Conservation (phyloP, 257 asterid genomes). For the Solanum bulbocastanum region DNA sequence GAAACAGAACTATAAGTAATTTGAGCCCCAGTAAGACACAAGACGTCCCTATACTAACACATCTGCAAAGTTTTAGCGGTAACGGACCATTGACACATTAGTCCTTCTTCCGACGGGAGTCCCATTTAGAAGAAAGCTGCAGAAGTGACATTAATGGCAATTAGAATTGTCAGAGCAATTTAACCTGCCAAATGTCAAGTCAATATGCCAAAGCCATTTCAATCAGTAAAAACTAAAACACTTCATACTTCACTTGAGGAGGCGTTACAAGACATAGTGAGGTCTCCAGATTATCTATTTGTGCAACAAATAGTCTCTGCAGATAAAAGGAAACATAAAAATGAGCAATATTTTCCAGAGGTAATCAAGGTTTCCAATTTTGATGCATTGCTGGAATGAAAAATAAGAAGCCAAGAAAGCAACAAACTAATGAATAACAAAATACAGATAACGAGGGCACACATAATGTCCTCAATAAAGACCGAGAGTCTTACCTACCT, state of each 20-base stretch:
- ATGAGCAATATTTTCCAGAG: not conserved
- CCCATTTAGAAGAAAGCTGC: conserved; percentile 90
- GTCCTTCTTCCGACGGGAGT: conserved; percentile 68
- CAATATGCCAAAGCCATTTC: not conserved
- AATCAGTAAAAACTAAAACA: not conserved
- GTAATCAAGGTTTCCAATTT: not conserved
- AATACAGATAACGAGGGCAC: not conserved
- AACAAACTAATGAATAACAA: not conserved
- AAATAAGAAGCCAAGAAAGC: not conserved
- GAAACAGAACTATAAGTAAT: not conserved
- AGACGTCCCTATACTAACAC: not conserved
- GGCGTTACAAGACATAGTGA: conserved; percentile 82
- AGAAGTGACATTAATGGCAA: conserved; percentile 11
- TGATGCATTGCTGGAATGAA: not conserved
- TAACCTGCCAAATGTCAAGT: not conserved
- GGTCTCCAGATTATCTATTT: conserved; percentile 55
- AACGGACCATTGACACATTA: conserved; percentile 44
- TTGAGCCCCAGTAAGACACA: not conserved
- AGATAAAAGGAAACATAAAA: conserved; percentile 9
- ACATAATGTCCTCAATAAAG: not conserved
- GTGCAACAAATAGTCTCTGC: conserved; percentile 78
- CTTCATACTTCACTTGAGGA: conserved; percentile 60
- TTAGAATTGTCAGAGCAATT: not conserved
- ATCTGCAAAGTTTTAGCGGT: not conserved
- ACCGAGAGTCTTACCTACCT: not conserved